Percentiles rank a stretch among this genome's conserved stretches.
phyloP scores from a whole-genome alignment of 345 rosid species.

The Eucalyptus curtisii region DNA sequence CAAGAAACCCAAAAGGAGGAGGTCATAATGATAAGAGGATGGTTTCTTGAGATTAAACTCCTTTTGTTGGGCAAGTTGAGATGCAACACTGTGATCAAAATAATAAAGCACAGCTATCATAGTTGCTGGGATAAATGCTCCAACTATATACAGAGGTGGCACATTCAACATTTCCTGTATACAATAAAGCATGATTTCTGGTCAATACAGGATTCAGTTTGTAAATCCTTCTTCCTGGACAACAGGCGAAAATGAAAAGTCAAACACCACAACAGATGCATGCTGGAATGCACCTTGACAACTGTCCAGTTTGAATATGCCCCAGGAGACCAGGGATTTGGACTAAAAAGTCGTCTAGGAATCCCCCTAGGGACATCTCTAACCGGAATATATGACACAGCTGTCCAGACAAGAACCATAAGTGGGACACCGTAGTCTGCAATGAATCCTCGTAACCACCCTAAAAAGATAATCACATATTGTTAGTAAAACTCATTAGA shows the following conservation, averaged over 20 bases:
- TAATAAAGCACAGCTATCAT: conserved; percentile 62
- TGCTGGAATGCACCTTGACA: conserved; percentile 22
- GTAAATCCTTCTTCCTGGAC: not conserved
- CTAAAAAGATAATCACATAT: conserved; percentile 2
- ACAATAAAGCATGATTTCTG: not conserved
- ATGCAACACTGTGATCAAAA: conserved; percentile 62
- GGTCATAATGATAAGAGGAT: conserved; percentile 49
- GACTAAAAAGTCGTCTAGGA: conserved; percentile 52
- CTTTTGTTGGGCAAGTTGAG: conserved; percentile 54
- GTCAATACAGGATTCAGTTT: not conserved
- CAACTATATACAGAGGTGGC: conserved; percentile 44
- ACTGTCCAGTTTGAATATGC: conserved; percentile 57
- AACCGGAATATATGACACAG: conserved; percentile 39
- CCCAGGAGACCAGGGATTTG: conserved; percentile 62
- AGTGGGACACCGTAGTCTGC: conserved; percentile 55
- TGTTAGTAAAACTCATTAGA: not conserved
- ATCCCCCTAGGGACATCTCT: conserved; percentile 44
- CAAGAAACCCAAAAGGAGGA: conserved; percentile 48
- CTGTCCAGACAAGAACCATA: conserved; percentile 56
- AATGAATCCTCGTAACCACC: conserved; percentile 43
- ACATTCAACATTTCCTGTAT: conserved; percentile 44
- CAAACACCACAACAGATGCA: not conserved
- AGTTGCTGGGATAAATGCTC: conserved; percentile 57
- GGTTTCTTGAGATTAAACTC: conserved; percentile 63
- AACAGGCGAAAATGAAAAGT: not conserved